phyloP scores from a whole-genome alignment of 129 eudicot genomes.

The Flaveria bidentis region DNA sequence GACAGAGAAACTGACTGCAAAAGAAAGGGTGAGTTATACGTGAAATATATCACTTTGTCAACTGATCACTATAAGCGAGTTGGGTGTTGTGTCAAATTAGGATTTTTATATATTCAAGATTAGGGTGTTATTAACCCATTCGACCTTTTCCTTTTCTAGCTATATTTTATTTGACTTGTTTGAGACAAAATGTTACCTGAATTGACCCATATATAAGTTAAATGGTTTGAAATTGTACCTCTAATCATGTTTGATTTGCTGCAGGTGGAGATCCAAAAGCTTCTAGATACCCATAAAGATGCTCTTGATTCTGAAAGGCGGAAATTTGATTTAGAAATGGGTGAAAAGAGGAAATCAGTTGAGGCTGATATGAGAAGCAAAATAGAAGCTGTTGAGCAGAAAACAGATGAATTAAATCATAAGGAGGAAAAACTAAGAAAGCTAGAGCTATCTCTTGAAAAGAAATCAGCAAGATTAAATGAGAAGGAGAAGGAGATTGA shows the following conservation, averaged over 20 bases:
- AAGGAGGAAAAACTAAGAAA: constrained; percentile 64
- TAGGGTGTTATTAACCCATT: neutral
- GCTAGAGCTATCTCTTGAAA: constrained; percentile 63
- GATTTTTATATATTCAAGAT: no score
- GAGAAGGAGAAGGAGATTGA: constrained; percentile 78
- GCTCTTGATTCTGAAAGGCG: constrained; percentile 46
- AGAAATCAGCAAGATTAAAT: constrained; percentile 58
- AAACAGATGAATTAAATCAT: constrained; percentile 56
- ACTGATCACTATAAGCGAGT: neutral
- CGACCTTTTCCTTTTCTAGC: neutral
- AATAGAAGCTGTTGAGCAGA: constrained; percentile 45
- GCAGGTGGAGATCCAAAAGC: constrained; percentile 83
- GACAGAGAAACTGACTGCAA: constrained; percentile 59
- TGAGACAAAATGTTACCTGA: neutral
- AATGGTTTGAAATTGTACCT: neutral
- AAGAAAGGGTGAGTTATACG: constrained; percentile 70
- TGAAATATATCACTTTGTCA: neutral
- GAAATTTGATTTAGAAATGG: constrained; percentile 71
- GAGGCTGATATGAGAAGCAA: constrained; percentile 59
- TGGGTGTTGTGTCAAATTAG: neutral
- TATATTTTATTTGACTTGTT: neutral
- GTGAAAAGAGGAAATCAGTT: constrained; percentile 50
- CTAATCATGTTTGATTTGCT: constrained; percentile 17
- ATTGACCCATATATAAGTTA: neutral
- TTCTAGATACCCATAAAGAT: constrained; percentile 57